These are phyloP conservation scores for Lepraria neglecta DNA, from an alignment of 495 filamentous ascomycete genomes.

Conservation along the genomic window DNA sequence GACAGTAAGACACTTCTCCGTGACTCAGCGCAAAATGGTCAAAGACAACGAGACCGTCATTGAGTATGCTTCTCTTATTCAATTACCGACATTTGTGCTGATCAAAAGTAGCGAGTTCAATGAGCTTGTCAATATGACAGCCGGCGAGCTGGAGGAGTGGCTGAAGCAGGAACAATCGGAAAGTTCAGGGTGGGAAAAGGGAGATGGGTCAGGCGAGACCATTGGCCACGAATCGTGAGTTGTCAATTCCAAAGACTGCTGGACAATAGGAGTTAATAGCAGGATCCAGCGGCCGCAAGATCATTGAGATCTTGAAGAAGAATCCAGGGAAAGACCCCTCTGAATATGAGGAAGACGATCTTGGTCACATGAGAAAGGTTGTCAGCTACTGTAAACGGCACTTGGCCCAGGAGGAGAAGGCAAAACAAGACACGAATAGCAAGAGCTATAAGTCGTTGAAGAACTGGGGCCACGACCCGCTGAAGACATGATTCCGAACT, in stretches of 20 bases:
- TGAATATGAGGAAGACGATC: conserved; percentile 49
- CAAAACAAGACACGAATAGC: conserved; percentile 49
- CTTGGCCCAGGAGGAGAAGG: conserved; percentile 56
- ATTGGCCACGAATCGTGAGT: conserved; percentile 56
- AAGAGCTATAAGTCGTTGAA: conserved; percentile 56
- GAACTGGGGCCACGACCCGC: conserved; percentile 41
- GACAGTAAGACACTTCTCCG: not conserved
- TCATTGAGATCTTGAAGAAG: conserved; percentile 56
- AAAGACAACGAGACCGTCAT: conserved; percentile 54
- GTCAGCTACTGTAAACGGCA: conserved; percentile 58
- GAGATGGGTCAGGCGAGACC: conserved; percentile 54
- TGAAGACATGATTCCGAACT: no score
- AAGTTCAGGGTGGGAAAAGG: conserved; percentile 51
- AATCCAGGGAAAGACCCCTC: conserved; percentile 52
- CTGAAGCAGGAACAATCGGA: conserved; percentile 49
- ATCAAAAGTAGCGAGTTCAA: conserved; percentile 53
- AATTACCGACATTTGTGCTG: not conserved
- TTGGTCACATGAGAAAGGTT: conserved; percentile 61
- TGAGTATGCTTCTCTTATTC: conserved; percentile 32
- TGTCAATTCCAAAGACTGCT: not conserved
- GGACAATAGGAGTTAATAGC: not conserved
- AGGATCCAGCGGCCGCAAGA: conserved; percentile 49
- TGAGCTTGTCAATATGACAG: conserved; percentile 60
- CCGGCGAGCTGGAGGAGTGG: conserved; percentile 56
- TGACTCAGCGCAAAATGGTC: conserved; percentile 42